Evolutionary conservation across 495 filamentous ascomycete genomes (phyloP).

Genomic region (Ramalina intermedia): DNA sequence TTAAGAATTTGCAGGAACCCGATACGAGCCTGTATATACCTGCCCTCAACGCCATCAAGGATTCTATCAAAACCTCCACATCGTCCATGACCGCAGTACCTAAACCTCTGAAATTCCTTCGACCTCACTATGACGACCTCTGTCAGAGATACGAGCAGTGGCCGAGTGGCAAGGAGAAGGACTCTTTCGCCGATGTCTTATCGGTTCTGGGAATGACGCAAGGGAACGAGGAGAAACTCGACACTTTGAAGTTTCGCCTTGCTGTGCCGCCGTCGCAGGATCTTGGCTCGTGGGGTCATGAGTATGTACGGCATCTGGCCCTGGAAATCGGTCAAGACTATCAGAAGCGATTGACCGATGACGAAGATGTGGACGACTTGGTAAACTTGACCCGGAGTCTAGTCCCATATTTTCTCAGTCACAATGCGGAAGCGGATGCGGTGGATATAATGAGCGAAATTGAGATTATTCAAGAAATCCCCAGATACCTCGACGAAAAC

Average conservation of each 20-base stretch:
- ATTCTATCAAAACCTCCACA: constrained; percentile 94
- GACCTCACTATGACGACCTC: constrained; percentile 85
- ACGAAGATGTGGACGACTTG: constrained; percentile 53
- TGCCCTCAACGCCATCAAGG: constrained; percentile 87
- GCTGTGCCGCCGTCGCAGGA: constrained; percentile 81
- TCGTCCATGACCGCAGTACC: constrained; percentile 98
- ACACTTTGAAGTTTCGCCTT: constrained; percentile 89
- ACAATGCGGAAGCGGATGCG: constrained; percentile 95
- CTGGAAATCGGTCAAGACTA: constrained; percentile 93
- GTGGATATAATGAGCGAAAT: constrained; percentile 93
- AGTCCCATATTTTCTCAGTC: constrained; percentile 88
- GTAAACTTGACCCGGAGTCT: constrained; percentile 67
- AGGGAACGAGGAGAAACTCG: constrained; percentile 87
- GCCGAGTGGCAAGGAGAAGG: constrained; percentile 70
- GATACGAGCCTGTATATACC: constrained; percentile 81
- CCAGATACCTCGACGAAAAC: constrained; percentile 79
- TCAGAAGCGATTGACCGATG: constrained; percentile 56
- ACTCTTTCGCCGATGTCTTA: constrained; percentile 82
- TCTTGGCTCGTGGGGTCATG: constrained; percentile 94
- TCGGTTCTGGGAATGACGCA: constrained; percentile 99
- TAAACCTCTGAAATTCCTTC: constrained; percentile 93
- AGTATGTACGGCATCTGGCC: constrained; percentile 92
- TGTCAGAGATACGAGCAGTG: constrained; percentile 78
- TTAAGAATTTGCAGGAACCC: constrained; percentile 45
- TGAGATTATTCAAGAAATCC: constrained; percentile 90